Evolutionary conservation across 1,284 basidiomycete genomes (phyloP).

Genomic region (Apiotrichum laibachii): DNA sequence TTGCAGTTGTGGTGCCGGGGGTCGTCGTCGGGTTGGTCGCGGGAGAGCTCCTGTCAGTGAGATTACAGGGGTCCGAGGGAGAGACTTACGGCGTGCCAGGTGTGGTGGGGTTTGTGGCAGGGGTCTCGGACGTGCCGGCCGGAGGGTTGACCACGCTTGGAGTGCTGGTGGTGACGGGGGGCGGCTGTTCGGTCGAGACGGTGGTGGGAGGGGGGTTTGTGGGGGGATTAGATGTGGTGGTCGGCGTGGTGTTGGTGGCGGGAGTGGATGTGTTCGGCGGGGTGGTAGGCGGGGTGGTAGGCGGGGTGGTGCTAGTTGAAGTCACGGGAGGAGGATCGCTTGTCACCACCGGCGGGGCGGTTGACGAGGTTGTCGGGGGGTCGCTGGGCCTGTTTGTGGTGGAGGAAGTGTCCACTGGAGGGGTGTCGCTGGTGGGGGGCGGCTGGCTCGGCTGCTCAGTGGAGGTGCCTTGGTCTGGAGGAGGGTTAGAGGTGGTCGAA

Average conservation of each 20-base stretch:
- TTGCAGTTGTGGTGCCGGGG: too few relatives aligned
- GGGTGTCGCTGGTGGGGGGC: too few relatives aligned
- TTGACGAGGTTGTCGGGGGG: too few relatives aligned
- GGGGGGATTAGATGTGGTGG: constrained; percentile 4
- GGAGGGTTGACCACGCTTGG: background rate
- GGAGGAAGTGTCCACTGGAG: too few relatives aligned
- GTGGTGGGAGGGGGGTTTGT: background rate
- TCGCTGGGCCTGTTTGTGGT: too few relatives aligned
- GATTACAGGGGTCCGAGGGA: background rate
- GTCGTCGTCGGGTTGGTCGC: background rate
- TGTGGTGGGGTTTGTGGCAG: background rate
- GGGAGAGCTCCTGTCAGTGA: background rate
- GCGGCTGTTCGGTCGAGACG: background rate
- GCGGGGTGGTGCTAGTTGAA: background rate
- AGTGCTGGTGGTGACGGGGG: background rate
- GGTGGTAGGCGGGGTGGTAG: background rate
- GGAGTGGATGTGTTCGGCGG: background rate
- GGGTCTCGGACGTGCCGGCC: background rate
- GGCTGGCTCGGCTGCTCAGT: too few relatives aligned
- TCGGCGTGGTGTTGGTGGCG: constrained; percentile 1
- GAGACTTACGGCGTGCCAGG: background rate
- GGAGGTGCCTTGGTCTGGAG: too few relatives aligned
- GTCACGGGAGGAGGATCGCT: background rate
- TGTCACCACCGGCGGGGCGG: too few relatives aligned
- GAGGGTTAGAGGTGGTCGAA: too few relatives aligned